Evolutionary conservation across 306 rosid species (phyloP), one percentile per base, ranked within the genome.

Genomic region (Quercus variabilis): DNA sequence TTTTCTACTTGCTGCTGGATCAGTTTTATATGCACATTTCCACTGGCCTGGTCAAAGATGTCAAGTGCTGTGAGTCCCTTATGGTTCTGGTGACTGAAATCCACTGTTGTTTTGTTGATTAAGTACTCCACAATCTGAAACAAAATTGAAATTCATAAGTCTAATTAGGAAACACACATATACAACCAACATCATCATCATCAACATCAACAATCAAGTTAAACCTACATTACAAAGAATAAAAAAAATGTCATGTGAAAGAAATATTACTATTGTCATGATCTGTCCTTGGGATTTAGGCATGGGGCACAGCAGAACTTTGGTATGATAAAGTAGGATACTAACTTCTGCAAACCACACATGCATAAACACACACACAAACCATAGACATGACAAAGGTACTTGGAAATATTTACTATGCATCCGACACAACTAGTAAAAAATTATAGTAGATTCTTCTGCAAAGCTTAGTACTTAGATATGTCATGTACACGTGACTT

Each of bases 41-140:
- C 55, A 76, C 46, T 84, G 7, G 83, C 83, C 71, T 83, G 88
- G 51, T 79, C 85, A 20, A 92, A 77, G 56, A 92, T 70, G 83
- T 90, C 95, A 15, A 89, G 84, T 30, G 91, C 89, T 46, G 95
- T 85, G 14, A 78, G 14, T 13, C 91, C 95, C 69, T 77, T 87
- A 11, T 52, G 74, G 82, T 92, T 92, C 54, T 74, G 76, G 33
- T 82, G 71, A 43, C 86, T 90, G 8, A 89, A 78, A 41, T 88
- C 92, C 76, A 88, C 72, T 63, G 80, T 87, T 72, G 85, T 74
- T 69, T 83, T 83, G 85, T 55, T 83, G 80, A 92, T 84, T 85
- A 92, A 82, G 86, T 79, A 83, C 79, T 91, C 92, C 17, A 88
- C 87, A 18, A 93, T 87, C 94, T 93, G 83, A 41, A 78, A 74